phyloP scores from a whole-genome alignment of 331 rosid species.

The Rhamnella rubrinervis region DNA sequence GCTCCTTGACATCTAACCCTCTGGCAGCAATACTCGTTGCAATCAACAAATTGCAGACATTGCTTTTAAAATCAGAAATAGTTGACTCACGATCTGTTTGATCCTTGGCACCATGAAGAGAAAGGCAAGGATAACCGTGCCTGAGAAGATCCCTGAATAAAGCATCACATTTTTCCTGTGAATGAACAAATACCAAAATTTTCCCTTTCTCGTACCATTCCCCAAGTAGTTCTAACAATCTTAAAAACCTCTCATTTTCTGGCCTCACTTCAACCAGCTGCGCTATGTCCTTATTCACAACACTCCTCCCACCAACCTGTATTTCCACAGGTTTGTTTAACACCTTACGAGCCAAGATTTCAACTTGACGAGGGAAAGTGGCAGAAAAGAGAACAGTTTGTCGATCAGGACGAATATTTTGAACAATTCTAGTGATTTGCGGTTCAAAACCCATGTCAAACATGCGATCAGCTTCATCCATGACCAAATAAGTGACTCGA shows the following conservation, averaged over 20 bases:
- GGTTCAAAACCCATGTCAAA: conserved; percentile 99
- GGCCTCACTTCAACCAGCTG: conserved; percentile 89
- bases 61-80: conserved; percentile 81
- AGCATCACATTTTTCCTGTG: conserved; percentile 88
- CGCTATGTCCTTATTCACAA: conserved; percentile 84
- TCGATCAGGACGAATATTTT: conserved; percentile 78
- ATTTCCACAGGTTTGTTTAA: conserved; percentile 84
- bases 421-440: conserved; percentile 88
- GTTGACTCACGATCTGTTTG: conserved; percentile 97
- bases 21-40: conserved; percentile 90
- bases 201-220: conserved; percentile 96
- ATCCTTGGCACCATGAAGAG: conserved; percentile 93
- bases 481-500: conserved; percentile 80
- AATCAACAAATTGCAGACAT: conserved; percentile 80
- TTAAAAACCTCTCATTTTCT: conserved; percentile 75
- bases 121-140: conserved; percentile 82
- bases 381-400: conserved; percentile 96
- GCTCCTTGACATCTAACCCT: conserved; percentile 97
- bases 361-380: conserved; percentile 87
- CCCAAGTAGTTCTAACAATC: conserved; percentile 83
- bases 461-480: conserved; percentile 99
- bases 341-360: conserved; percentile 82
- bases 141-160: conserved; percentile 72
- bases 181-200: conserved; percentile 83
- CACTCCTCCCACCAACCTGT: conserved; percentile 98